Base-by-base conservation (phyloP, 2,329 filamentous ascomycete genomes). In the Neurospora sp. region DNA sequence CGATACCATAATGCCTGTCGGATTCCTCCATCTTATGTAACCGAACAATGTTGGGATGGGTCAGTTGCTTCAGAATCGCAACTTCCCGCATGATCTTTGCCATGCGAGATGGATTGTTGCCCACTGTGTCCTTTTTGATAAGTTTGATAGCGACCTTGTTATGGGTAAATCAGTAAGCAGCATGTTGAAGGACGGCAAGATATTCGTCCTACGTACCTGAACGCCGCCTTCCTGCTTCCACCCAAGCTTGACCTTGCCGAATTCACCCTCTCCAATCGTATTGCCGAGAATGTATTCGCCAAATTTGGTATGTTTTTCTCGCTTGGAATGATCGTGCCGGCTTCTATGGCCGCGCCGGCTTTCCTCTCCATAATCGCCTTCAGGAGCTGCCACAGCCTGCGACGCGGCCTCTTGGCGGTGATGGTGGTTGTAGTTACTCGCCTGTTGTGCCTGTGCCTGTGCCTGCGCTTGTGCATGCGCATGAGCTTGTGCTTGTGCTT, bases 1-100 rank as follows among this genome's bases (percentile, higher is more conserved):
- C 97, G 77, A 99, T 98, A 74, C 96, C 96, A 80, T 98, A 99
- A 76, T 98, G 93, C 74, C 93, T 89, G 77, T 98, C 94, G 0
- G 96, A 98, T 81, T 98, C 95, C 38, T 97, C 94, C 92, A 99
- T 98, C 81, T 99, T 96, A 81, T 98, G 95, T 68, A 99, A 84
- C 72, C 92, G 90, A 68, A 99, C 96, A 78, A 99, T 99, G 79
- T 99, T 99, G 23, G 95, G 94, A 80, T 99, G 96, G 52, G 94
- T 79, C 23, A 92, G 65, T 96, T 89, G 75, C 90, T 92, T 71
- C 89, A 99, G 84, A 76, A 99, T 99, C 62, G 92, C 88, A 72
- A 99, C 97, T 81, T 99, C 96, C 72, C 96, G 93, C 82, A 97
- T 94, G 76, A 99, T 99, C 83, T 99, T 99, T 77, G 93, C 92